These are phyloP conservation scores for Lasiodiplodia hormozganensis DNA, from an alignment of 2,329 filamentous ascomycete species.

Conservation along the genomic window DNA sequence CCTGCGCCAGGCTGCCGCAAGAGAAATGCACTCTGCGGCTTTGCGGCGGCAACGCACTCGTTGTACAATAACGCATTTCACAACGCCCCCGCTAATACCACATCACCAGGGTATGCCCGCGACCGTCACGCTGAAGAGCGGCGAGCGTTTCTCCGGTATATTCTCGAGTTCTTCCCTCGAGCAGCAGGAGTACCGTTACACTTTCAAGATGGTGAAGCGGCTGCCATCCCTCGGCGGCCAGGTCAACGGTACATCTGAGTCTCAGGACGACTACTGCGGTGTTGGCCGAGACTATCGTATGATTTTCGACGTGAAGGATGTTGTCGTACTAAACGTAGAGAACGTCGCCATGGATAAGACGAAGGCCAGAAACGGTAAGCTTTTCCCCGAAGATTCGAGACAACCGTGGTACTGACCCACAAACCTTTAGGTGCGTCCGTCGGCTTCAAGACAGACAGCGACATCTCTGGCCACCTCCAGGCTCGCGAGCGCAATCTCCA, in stretches of 20 bases:
- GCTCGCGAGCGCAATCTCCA: slow-evolving; percentile 78
- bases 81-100: not conserved
- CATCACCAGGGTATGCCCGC: slow-evolving; percentile 60
- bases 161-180: slow-evolving; percentile 64
- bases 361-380: slow-evolving; percentile 65
- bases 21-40: no score
- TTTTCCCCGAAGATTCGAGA: not conserved
- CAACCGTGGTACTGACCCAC: slow-evolving; percentile 5
- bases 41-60: not conserved
- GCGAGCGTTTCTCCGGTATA: slow-evolving; percentile 67
- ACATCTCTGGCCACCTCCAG: slow-evolving; percentile 78
- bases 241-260: slow-evolving; percentile 53
- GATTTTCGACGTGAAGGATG: slow-evolving; percentile 68
- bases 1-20: not conserved
- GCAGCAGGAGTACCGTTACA: slow-evolving; percentile 60
- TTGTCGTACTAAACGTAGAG: slow-evolving; percentile 62
- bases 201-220: slow-evolving; percentile 71
- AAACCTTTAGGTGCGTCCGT: slow-evolving; percentile 64
- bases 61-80: not conserved
- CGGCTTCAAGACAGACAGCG: slow-evolving; percentile 83
- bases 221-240: slow-evolving; percentile 50
- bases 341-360: slow-evolving; percentile 61
- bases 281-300: slow-evolving; percentile 59
- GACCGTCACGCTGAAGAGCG: slow-evolving; percentile 64
- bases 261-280: slow-evolving; percentile 53